Evolutionary conservation across 129 eudicot species (phyloP), one percentile per base, ranked within the genome.

Genomic region (Sambucus nigra): DNA sequence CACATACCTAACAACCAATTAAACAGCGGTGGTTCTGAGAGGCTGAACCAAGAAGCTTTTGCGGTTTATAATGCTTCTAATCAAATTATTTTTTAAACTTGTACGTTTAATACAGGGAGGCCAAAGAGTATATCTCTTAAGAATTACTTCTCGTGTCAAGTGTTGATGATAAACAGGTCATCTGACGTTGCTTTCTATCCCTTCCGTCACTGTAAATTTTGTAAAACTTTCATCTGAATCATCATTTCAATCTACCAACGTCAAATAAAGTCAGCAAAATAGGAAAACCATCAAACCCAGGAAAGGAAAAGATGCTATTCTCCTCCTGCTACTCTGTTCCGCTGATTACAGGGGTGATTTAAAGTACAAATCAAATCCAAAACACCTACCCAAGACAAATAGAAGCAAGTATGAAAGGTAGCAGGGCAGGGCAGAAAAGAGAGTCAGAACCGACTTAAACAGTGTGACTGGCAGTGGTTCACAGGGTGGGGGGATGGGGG

Each of bases 171-270:
- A 9, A 16, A 14, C 50, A 17, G 2, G 50, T 45, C 50, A n/a
- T 45, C 24, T 45, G 25, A 18, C 24, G 18, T 45, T 3, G 8
- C 20, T 6, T 19, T 45, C 9, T 5, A n/a, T 45, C 50, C 50
- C 50, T 45, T n/a, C 12, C 18, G 50, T 45, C 50, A 19, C 50
- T 16, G 22, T 45, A 45, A 45, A 45, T 13, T 42, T 42, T 42
- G 9, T n/a, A 45, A 45, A 45, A 21, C n/a, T 4, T 23, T 45
- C 22, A 45, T 45, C 8, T 45, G 50, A 45, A 18, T 45, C 6
- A 45, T 45, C 50, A 45, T n/a, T n/a, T 45, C 50, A 45, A 45
- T 19, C 12, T 35, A 35, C 42, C 25, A 21, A 5, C 6, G 42
- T 35, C 8, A 35, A 2, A 35, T 35, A 7, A 35, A 35, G 8